A percentile compares a stretch with the other conserved stretches of the same genome.
Evolutionary conservation across 2,329 filamentous ascomycete genomes (phyloP).

Genomic region (Clathrospora elynae): DNA sequence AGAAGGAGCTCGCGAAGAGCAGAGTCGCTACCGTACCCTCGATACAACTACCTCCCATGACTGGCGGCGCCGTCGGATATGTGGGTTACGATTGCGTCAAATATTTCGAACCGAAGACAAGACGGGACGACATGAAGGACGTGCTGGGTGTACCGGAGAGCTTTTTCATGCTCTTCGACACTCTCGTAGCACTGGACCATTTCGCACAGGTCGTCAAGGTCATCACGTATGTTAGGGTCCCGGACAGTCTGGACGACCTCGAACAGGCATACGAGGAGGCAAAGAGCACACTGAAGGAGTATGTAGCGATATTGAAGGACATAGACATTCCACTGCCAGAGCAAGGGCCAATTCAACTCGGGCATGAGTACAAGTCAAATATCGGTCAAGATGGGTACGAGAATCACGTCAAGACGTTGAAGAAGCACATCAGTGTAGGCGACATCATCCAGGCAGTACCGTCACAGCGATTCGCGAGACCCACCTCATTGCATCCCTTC

Average conservation of each 20-base stretch:
- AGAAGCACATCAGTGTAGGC: constrained; percentile 86
- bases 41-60: constrained; percentile 80
- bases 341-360: constrained; percentile 72
- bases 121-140: constrained; percentile 82
- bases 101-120: constrained; percentile 98
- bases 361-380: constrained; percentile 87
- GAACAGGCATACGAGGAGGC: constrained; percentile 73
- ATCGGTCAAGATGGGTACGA: constrained; percentile 90
- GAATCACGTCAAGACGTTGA: constrained; percentile 80
- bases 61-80: constrained; percentile 92
- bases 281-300: constrained; percentile 65
- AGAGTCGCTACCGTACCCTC: constrained; percentile 83
- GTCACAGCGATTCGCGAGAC: constrained; percentile 87
- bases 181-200: constrained; percentile 90
- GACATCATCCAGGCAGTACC: constrained; percentile 98
- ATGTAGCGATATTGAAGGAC: constrained; percentile 73
- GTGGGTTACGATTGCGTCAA: constrained; percentile 96
- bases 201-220: constrained; percentile 93
- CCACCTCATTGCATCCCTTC: constrained; percentile 91
- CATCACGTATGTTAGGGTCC: constrained; percentile 84
- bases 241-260: constrained; percentile 58
- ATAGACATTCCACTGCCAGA: constrained; percentile 77
- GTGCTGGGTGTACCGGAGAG: constrained; percentile 88
- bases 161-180: constrained; percentile 96
- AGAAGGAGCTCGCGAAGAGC: constrained; percentile 77